A percentile compares a stretch with the other conserved stretches of the same genome.
Conservation (phyloP, 306 rosid species). For the Lathyrus oleraceus region DNA sequence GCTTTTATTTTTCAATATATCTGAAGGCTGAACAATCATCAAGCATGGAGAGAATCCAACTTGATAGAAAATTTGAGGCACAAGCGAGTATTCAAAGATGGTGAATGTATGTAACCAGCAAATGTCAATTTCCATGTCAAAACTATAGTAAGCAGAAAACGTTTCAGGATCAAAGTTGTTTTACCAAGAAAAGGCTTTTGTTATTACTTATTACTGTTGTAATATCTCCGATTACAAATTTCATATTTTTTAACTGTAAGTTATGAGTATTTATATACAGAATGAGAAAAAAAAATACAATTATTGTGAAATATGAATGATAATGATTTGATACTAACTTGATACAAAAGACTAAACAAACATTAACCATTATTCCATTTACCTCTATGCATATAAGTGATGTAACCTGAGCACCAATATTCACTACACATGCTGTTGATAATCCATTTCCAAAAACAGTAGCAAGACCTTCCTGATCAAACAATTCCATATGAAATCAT, state of each 20-base stretch:
- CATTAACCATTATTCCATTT: conserved; percentile 11
- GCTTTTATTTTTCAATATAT: conserved; percentile 16
- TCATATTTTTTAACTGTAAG: too few species aligned
- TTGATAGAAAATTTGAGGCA: conserved; percentile 8
- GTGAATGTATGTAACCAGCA: not conserved
- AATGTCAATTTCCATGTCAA: not conserved
- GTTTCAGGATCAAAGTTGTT: not conserved
- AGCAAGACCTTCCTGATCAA: conserved; percentile 92
- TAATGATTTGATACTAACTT: too few species aligned
- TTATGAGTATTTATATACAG: not conserved
- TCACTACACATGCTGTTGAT: conserved; percentile 90
- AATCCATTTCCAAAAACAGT: conserved; percentile 94
- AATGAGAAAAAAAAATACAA: conserved; percentile 1
- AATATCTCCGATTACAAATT: too few species aligned
- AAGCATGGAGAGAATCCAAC: conserved; percentile 16
- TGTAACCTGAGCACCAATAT: conserved; percentile 90
- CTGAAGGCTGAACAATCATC: conserved; percentile 23
- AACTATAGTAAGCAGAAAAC: not conserved
- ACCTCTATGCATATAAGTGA: conserved; percentile 95
- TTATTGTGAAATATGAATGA: too few species aligned
- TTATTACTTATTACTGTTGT: too few species aligned
- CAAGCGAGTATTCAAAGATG: conserved; percentile 7
- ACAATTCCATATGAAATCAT: conserved; percentile 24
- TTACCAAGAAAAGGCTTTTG: not conserved
- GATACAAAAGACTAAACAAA: too few species aligned